Evolutionary conservation across 805 yeast species (phyloP).

Genomic region (Brettanomyces sp.): DNA sequence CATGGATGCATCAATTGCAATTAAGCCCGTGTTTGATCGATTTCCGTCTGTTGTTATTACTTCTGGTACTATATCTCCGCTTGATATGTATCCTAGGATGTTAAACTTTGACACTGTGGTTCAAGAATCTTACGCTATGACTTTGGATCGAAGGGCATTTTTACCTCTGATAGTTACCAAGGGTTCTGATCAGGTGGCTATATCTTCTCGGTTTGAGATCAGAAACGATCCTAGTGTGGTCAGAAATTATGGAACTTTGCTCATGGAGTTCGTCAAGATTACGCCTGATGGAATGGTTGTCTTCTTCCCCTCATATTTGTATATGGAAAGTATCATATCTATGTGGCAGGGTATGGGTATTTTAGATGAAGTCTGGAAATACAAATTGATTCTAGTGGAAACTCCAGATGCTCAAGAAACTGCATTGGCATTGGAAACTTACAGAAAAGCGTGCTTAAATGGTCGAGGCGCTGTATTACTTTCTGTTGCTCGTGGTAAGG

Average conservation of each 20-base stretch:
- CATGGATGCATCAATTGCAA: constrained; percentile 95
- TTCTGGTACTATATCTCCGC: constrained; percentile 95
- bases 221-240: constrained; percentile 97
- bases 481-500: constrained; percentile 98
- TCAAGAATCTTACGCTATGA: constrained; percentile 94
- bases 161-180: constrained; percentile 94
- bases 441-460: constrained; percentile 91
- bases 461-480: constrained; percentile 96
- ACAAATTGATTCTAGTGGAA: constrained; percentile 87
- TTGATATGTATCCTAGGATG: constrained; percentile 98
- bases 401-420: constrained; percentile 99
- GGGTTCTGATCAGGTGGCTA: constrained; percentile 97
- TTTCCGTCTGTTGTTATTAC: constrained; percentile 91
- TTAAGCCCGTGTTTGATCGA: constrained; percentile 91
- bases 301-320: constrained; percentile 91
- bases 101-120: constrained; percentile 85
- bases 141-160: constrained; percentile 84
- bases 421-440: constrained; percentile 87
- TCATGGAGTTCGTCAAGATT: constrained; percentile 86
- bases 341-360: constrained; percentile 99
- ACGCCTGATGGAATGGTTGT: constrained; percentile 99
- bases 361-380: constrained; percentile 96
- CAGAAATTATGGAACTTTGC: constrained; percentile 86
- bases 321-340: constrained; percentile 96
- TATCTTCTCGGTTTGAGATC: constrained; percentile 91